Evolutionary conservation across 495 filamentous ascomycete species (phyloP).

Genomic region (Tuber borchii): DNA sequence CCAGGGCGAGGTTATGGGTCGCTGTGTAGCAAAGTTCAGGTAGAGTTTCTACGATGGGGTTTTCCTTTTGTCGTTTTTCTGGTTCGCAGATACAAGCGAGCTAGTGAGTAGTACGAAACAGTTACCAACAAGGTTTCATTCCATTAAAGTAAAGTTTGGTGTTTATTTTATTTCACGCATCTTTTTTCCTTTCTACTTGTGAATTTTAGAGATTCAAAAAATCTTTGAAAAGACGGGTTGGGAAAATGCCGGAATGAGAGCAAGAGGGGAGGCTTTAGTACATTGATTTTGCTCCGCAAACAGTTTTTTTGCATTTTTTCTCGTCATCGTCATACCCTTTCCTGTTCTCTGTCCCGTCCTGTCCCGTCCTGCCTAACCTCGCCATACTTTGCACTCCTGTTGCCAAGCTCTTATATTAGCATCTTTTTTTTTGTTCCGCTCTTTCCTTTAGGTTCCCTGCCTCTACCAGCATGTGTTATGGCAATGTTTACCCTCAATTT

Average conservation of each 20-base stretch:
- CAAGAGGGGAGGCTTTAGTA: background rate
- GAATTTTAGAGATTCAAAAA: conserved; percentile 5
- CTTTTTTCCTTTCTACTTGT: background rate
- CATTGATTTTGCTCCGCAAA: background rate
- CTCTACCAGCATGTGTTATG: background rate
- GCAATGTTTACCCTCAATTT: background rate
- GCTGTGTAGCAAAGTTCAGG: conserved; percentile 44
- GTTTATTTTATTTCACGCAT: background rate
- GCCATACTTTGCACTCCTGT: background rate
- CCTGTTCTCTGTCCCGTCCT: background rate
- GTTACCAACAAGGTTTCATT: background rate
- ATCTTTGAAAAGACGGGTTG: background rate
- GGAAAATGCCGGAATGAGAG: background rate
- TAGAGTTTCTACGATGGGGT: conserved; percentile 7
- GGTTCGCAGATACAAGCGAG: background rate
- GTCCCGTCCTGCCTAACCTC: background rate
- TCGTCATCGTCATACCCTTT: background rate
- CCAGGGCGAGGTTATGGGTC: conserved; percentile 97
- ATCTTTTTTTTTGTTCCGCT: background rate
- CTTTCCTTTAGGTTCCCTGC: background rate
- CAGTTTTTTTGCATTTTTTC: background rate
- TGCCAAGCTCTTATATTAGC: background rate
- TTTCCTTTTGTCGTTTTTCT: background rate
- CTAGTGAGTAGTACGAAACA: background rate
- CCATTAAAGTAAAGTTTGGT: background rate